Evolutionary conservation across 78 protist species (phyloP).

Genomic region (Dictyostelium brefeldianum): DNA sequence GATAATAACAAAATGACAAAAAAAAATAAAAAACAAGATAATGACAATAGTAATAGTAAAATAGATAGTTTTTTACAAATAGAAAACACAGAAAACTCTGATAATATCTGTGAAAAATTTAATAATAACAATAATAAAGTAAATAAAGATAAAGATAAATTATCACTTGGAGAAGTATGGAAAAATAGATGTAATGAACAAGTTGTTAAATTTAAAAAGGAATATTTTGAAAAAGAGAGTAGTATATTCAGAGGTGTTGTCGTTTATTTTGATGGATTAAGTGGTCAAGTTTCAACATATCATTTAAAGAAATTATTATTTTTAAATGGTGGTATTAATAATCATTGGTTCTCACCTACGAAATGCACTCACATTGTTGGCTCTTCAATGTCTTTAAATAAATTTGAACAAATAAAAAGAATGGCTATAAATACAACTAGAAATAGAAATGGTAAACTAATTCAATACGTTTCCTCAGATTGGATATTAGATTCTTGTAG

Average conservation of each 20-base stretch:
- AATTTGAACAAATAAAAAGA: slow-evolving; percentile 15
- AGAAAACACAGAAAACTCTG: not conserved
- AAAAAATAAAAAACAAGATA: not conserved
- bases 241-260: slow-evolving; percentile 12
- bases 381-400: slow-evolving; percentile 32
- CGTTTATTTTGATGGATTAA: slow-evolving; percentile 68
- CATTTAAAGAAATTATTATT: slow-evolving; percentile 42
- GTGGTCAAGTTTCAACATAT: slow-evolving; percentile 26
- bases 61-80: not conserved
- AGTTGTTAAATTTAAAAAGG: not conserved
- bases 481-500: slow-evolving; percentile 61
- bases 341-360: slow-evolving; percentile 27
- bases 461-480: slow-evolving; percentile 46
- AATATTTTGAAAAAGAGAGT: not conserved
- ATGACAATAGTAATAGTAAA: not conserved
- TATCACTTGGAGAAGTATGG: not conserved
- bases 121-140: not conserved
- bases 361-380: slow-evolving; percentile 45
- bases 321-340: slow-evolving; percentile 44
- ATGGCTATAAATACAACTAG: not conserved
- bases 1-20: not conserved
- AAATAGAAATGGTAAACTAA: not conserved
- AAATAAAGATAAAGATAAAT: not conserved
- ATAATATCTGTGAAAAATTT: no score
- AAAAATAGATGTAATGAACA: slow-evolving; percentile 7